Percentiles rank a stretch among this genome's conserved stretches.
Conservation (phyloP, 2,329 filamentous ascomycete species). For the Pyrenochaeta sp. region DNA sequence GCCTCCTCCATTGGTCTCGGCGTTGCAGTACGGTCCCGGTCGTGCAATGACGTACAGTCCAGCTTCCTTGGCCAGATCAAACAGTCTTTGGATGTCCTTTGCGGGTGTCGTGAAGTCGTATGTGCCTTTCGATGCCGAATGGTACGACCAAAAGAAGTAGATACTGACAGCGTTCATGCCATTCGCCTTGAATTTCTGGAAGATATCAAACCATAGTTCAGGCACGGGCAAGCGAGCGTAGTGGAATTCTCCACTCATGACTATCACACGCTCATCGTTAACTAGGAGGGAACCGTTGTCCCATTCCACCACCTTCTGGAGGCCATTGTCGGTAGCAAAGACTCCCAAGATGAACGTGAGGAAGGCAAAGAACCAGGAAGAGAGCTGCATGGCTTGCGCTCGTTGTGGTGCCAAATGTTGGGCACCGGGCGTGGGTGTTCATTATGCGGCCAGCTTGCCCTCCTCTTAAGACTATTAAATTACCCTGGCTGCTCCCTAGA, state of each 20-base stretch:
- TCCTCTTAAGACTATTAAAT: not conserved
- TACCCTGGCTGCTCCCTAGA: not conserved
- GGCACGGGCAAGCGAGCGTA: constrained; percentile 63
- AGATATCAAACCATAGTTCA: constrained; percentile 63
- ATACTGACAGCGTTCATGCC: constrained; percentile 62
- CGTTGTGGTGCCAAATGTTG: not conserved
- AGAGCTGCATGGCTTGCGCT: constrained; percentile 14
- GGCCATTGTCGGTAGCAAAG: constrained; percentile 37
- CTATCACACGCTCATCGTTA: constrained; percentile 59
- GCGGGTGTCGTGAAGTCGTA: constrained; percentile 62
- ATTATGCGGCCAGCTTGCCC: not conserved
- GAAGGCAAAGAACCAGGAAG: constrained; percentile 11
- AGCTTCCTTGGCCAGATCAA: constrained; percentile 61
- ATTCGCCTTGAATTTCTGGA: constrained; percentile 63
- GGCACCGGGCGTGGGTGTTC: not conserved
- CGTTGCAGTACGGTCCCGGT: constrained; percentile 63
- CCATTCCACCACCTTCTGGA: constrained; percentile 57
- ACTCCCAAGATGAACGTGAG: constrained; percentile 19
- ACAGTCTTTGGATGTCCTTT: constrained; percentile 61
- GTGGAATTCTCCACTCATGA: constrained; percentile 63
- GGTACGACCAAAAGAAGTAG: constrained; percentile 63
- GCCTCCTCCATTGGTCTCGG: constrained; percentile 60
- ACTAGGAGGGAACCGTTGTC: constrained; percentile 61
- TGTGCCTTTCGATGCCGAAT: constrained; percentile 54
- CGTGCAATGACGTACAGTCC: constrained; percentile 62